Conservation (phyloP, 768 basidiomycete genomes). For the Leccinum imitatum region DNA sequence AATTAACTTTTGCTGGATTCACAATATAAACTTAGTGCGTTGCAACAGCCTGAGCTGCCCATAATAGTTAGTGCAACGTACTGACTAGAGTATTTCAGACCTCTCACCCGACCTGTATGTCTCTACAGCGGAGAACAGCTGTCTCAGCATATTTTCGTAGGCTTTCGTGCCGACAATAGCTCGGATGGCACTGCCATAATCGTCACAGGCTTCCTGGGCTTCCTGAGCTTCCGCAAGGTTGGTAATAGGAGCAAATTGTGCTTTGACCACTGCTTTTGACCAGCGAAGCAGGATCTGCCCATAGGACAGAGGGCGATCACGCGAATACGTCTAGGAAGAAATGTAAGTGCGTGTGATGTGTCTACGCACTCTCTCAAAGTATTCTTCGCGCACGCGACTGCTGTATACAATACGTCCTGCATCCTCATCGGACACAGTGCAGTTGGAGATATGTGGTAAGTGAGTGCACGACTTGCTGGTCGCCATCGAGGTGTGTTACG, state of each 20-base stretch:
- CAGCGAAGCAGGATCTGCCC: background rate
- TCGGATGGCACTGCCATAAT: background rate
- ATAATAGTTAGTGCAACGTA: background rate
- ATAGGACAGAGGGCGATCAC: background rate
- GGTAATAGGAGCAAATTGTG: background rate
- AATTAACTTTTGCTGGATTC: no score
- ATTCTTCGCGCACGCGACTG: background rate
- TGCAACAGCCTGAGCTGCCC: no score
- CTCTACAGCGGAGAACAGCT: background rate
- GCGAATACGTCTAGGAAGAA: background rate
- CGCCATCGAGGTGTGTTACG: background rate
- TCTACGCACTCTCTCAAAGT: background rate
- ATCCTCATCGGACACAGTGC: background rate
- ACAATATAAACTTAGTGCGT: no score
- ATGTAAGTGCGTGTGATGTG: background rate
- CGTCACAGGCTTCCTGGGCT: background rate
- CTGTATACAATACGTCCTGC: background rate
- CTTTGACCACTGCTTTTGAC: background rate
- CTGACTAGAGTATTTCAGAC: background rate
- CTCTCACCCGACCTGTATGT: background rate
- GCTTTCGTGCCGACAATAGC: background rate
- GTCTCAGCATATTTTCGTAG: background rate
- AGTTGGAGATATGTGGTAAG: background rate
- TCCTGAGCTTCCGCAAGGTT: background rate
- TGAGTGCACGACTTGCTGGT: background rate